Evolutionary conservation across 306 rosid genomes (phyloP), one percentile per base, ranked within the genome.

Genomic region (Vigna nakashimae): DNA sequence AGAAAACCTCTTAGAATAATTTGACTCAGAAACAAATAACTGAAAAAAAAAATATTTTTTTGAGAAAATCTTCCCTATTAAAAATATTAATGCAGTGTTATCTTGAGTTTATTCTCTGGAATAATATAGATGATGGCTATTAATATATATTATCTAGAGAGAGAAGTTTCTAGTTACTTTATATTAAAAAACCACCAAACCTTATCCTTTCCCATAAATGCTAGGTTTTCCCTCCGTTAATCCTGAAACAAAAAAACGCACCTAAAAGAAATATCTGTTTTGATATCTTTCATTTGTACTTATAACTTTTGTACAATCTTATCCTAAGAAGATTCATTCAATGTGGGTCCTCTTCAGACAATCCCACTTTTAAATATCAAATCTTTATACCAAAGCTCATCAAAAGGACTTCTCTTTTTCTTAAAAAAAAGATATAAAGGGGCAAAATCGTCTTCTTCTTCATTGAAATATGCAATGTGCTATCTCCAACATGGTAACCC

Each of bases 401-500:
- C 71, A 12, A 66, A 65, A 10, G 34, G 34, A 36, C 20, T 42
- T 43, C 43, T 42, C 34, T 20, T 10, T 65, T 20, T 4, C 34
- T 60, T 60, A 14, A 7, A 42, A 13, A 13, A 13, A 2, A 46
- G 42, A 11, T 12, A 45, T 45, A 3, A 2, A 45, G 73, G 73
- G 73, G 73, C 57, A 68, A 24, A 68, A 15, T 68, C 42, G 73
- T 68, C 73, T 46, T 36, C 1, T 6, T 12, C 26, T 5, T 10
- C 14, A 46, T 68, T 24, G 16, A 68, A 66, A 42, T 66, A 2
- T 59, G 17, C 20, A 59, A 32, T 62, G 16, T 62, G 18, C 20
- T 28, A 7, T 49, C 53, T 67, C 13, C 6, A 67, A 22, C 55
- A 20, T 66, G 56, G 40, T 22, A 67, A 67, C 6, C 73, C 73